Percentiles rank a stretch among this genome's conserved stretches.
phyloP scores from a whole-genome alignment of 495 filamentous ascomycete species.

The Penicillium arizonense region DNA sequence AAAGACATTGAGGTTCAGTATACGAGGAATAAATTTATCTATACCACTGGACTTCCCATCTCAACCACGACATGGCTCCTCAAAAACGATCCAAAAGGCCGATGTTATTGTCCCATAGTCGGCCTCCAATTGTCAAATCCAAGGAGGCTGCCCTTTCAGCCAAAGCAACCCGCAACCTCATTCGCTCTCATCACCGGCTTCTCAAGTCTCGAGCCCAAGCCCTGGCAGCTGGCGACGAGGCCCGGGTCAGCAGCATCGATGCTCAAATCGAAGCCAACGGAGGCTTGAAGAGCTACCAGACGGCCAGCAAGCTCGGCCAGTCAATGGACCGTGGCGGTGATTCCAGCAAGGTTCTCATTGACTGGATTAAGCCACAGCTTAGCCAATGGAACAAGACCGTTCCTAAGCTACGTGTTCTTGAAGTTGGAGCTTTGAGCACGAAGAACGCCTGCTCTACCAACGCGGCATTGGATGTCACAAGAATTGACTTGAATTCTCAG shows the following conservation, averaged over 20 bases:
- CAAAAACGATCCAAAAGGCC: conserved; percentile 37
- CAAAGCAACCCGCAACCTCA: conserved; percentile 74
- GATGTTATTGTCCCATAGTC: conserved; percentile 62
- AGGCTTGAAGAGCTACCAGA: conserved; percentile 81
- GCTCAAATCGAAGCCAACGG: conserved; percentile 65
- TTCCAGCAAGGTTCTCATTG: conserved; percentile 78
- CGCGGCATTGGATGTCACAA: conserved; percentile 64
- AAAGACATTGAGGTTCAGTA: background rate
- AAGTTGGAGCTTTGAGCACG: conserved; percentile 85
- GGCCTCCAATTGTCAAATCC: conserved; percentile 57
- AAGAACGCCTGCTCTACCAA: conserved; percentile 80
- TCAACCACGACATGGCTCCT: conserved; percentile 9
- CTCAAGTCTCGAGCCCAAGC: conserved; percentile 76
- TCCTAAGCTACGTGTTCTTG: conserved; percentile 63
- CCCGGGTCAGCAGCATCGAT: conserved; percentile 53
- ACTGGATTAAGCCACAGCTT: conserved; percentile 68
- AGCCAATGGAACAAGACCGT: conserved; percentile 20
- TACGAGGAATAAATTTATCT: background rate
- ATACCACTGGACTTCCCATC: background rate
- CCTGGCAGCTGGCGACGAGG: conserved; percentile 57
- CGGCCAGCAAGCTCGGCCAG: conserved; percentile 86
- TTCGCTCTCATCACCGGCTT: conserved; percentile 80
- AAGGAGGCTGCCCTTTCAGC: conserved; percentile 67
- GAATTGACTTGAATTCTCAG: conserved; percentile 91
- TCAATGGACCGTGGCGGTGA: conserved; percentile 83